Percentiles rank a stretch among this genome's conserved stretches.
Conservation (phyloP, 805 yeast species). For the Ogataea nonfermentans region DNA sequence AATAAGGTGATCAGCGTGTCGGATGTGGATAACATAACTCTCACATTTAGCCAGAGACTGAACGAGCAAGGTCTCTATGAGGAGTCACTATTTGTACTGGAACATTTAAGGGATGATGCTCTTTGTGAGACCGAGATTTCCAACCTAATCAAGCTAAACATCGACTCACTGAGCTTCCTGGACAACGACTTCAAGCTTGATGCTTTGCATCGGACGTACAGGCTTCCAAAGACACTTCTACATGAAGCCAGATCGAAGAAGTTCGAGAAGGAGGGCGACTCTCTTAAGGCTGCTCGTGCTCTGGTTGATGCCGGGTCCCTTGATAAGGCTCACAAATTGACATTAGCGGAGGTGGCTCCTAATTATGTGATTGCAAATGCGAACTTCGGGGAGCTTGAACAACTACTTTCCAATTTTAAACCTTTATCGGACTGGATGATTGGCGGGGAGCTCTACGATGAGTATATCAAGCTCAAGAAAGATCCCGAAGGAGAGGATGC, state of each 20-base stretch:
- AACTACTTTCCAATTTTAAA: conserved; percentile 45
- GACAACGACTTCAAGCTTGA: conserved; percentile 32
- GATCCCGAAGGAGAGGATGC: conserved; percentile 20
- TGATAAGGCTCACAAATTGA: conserved; percentile 60
- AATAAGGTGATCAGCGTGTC: conserved; percentile 22
- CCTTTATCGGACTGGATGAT: conserved; percentile 45
- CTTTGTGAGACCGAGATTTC: conserved; percentile 43
- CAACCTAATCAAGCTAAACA: conserved; percentile 35
- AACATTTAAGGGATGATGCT: conserved; percentile 52
- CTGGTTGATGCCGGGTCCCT: conserved; percentile 59
- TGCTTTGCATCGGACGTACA: conserved; percentile 38
- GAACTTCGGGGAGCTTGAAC: conserved; percentile 29
- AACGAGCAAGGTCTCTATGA: conserved; percentile 45
- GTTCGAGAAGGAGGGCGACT: conserved; percentile 48
- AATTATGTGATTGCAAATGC: conserved; percentile 53
- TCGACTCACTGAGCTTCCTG: conserved; percentile 32
- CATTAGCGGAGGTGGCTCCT: conserved; percentile 69
- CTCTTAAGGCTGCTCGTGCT: conserved; percentile 57
- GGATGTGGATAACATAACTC: conserved; percentile 21
- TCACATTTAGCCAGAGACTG: conserved; percentile 50
- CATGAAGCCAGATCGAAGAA: conserved; percentile 60
- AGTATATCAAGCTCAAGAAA: conserved; percentile 40
- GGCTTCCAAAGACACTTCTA: conserved; percentile 48
- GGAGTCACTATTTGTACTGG: conserved; percentile 61
- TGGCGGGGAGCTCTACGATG: conserved; percentile 59